phyloP scores from a whole-genome alignment of 768 basidiomycete genomes.

The Lactifluus rugatus region DNA sequence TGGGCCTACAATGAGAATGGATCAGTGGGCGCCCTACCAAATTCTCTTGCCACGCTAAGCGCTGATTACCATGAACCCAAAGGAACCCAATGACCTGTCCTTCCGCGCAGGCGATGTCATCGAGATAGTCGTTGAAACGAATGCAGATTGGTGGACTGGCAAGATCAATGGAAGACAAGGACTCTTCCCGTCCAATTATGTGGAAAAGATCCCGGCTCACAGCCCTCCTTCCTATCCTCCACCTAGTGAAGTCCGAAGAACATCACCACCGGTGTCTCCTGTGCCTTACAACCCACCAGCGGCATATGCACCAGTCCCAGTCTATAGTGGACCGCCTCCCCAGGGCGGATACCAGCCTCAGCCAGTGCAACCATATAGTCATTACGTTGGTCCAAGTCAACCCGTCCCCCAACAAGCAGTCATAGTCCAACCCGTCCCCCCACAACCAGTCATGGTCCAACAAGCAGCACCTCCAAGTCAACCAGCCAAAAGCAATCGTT shows the following conservation, averaged over 20 bases:
- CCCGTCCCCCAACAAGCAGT: constrained; percentile 20
- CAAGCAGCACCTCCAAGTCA: constrained; percentile 21
- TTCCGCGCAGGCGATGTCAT: constrained; percentile 70
- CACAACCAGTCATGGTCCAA: constrained; percentile 9
- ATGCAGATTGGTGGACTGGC: constrained; percentile 85
- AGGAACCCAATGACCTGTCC: constrained; percentile 75
- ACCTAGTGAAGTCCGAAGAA: constrained; percentile 1
- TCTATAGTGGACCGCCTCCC: constrained; percentile 23
- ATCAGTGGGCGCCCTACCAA: constrained; percentile 28
- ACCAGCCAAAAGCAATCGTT: constrained; percentile 9
- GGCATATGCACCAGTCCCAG: constrained; percentile 30
- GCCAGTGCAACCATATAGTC: constrained; percentile 17
- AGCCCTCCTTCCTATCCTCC: constrained; percentile 19
- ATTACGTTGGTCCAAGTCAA: constrained; percentile 16
- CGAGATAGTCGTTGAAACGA: constrained; percentile 70
- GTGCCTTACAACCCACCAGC: constrained; percentile 27
- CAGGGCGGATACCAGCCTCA: constrained; percentile 20
- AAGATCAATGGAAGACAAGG: constrained; percentile 51
- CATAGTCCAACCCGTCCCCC: constrained; percentile 22
- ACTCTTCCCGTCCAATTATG: constrained; percentile 70
- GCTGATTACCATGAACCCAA: constrained; percentile 6
- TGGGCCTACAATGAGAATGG: constrained; percentile 63
- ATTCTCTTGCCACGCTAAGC: neutral
- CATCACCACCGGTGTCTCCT: constrained; percentile 3
- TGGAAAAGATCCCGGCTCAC: constrained; percentile 41